Evolutionary conservation across 176 grass and related monocot genomes (phyloP), one percentile per base, ranked within the genome.

Genomic region (Aegilops speltoides): DNA sequence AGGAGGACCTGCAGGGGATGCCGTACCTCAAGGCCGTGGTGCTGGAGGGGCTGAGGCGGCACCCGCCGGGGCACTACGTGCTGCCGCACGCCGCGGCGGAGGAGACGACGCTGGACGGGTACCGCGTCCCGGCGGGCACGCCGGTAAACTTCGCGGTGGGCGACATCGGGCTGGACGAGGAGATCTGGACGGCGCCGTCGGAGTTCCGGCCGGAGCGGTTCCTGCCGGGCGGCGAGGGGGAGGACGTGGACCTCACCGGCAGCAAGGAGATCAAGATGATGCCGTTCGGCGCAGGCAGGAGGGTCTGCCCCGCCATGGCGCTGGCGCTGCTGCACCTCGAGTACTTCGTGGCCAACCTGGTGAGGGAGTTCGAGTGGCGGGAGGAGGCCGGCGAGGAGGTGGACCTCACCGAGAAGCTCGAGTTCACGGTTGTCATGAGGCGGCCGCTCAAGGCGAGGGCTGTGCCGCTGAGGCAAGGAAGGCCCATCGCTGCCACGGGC

Each of bases 251-350:
- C 84, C 80, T 92, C 16, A 92, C 90, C 0, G 87, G 90, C 5
- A 80, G 28, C 87, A 89, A 82, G 87, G 90, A 92, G 87, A 92
- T 92, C 90, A 92, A 92, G 90, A 92, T 92, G 86, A 92, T 89
- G 87, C 87, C 91, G 25, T 93, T 93, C 78, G 85, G 91, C 40
- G 88, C 88, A 5, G 88, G 91, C 0, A 34, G 88, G 71, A 66
- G 88, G 67, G 14, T 90, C 23, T 93, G 91, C 77, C 88, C 85
- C 16, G 88, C 85, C 81, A 87, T 93, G 84, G 87, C 86, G 54
- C 60, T 89, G 15, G 91, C 93, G 23, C 38, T 95, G 88, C 78
- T 95, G 63, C 86, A 91, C 73, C 78, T 95, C 28, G 83, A 93
- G 88, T 95, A 86, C 85, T 89, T 95, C n/a, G 78, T 95, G 3